These are phyloP conservation scores for Candida anutae DNA, from an alignment of 1,139 yeast genomes.

Conservation along the genomic window DNA sequence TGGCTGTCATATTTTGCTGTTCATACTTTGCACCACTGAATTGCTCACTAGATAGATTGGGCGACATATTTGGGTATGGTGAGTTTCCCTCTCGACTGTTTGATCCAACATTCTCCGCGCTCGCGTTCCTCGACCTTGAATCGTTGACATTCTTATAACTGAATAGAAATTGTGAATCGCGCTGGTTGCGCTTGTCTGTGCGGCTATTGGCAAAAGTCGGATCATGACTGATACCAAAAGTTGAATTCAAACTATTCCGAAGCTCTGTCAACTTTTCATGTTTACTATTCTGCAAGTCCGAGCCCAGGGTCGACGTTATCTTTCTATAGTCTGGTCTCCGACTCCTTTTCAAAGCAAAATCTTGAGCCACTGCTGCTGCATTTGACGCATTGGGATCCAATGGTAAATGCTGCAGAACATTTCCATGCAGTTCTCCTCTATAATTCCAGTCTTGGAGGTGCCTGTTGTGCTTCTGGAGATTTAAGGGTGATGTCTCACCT, in stretches of 20 bases:
- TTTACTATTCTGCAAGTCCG: slow-evolving; percentile 22
- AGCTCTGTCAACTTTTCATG: slow-evolving; percentile 27
- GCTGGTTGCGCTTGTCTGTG: slow-evolving; percentile 9
- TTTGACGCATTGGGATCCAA: not conserved
- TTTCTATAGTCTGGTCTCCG: slow-evolving; percentile 37
- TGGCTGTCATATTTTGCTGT: too few species aligned
- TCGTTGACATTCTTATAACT: slow-evolving; percentile 21
- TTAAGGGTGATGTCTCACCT: slow-evolving; percentile 11
- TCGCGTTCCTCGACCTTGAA: slow-evolving; percentile 1
- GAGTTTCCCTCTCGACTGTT: too few species aligned
- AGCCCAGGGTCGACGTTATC: slow-evolving; percentile 16
- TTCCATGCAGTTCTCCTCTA: not conserved
- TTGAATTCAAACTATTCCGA: slow-evolving; percentile 18
- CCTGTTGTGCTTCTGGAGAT: slow-evolving; percentile 10
- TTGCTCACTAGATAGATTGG: too few species aligned
- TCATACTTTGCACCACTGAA: too few species aligned
- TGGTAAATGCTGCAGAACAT: not conserved
- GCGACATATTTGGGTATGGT: too few species aligned
- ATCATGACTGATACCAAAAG: slow-evolving; percentile 5
- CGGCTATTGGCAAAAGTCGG: too few species aligned
- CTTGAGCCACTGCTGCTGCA: slow-evolving; percentile 7
- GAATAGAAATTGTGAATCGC: slow-evolving; percentile 27
- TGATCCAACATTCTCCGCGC: not conserved
- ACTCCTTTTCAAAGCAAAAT: slow-evolving; percentile 31
- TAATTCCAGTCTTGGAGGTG: slow-evolving; percentile 10